Evolutionary conservation across 2,329 filamentous ascomycete genomes (phyloP), one percentile per base, ranked within the genome.

Genomic region (Albifimbria verrucaria): DNA sequence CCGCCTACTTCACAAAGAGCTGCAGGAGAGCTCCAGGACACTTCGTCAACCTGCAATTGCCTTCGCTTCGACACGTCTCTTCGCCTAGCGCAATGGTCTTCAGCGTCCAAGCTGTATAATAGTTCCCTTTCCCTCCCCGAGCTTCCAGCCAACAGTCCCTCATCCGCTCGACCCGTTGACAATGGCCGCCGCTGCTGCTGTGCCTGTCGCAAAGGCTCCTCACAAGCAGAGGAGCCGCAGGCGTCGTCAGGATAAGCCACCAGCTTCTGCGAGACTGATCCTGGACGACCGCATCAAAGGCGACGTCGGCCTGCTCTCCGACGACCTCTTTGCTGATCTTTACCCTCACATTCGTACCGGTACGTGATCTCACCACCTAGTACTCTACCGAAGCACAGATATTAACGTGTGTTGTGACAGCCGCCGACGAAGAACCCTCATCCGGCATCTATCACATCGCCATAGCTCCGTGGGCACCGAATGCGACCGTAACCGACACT

Each of bases 251-350:
- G 84, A 94, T 68, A 92, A 89, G 69, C 81, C 88, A 7, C 81
- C 92, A 43, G 79, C 96, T 54, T 81, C 89, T 54, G 92, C 91
- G 52, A 86, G 89, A 53, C 78, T 97, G 49, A 81, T 95, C 36
- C 83, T 97, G 52, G 92, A 96, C 70, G 89, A 92, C 66, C 87
- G 89, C 68, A 79, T 96, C 63, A 90, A 88, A 72, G 90, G 90
- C 50, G 90, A 96, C 66, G 81, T 92, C 56, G 94, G 92, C 57
- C 82, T 94, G 58, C 72, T 97, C 50, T 96, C 93, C 12, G 87
- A 91, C 63, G 91, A 96, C 69, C 79, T 99, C 49, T 91, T 92
- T 64, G 77, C 81, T 46, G 89, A 95, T 65, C 80, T 97, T 49
- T 92, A 95, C 72, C 86, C 89, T 57, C 75, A 83, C 62, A 65